Evolutionary conservation across 139 green algal genomes (phyloP), one percentile per base, ranked within the genome.

Genomic region (Chlorella sp.): DNA sequence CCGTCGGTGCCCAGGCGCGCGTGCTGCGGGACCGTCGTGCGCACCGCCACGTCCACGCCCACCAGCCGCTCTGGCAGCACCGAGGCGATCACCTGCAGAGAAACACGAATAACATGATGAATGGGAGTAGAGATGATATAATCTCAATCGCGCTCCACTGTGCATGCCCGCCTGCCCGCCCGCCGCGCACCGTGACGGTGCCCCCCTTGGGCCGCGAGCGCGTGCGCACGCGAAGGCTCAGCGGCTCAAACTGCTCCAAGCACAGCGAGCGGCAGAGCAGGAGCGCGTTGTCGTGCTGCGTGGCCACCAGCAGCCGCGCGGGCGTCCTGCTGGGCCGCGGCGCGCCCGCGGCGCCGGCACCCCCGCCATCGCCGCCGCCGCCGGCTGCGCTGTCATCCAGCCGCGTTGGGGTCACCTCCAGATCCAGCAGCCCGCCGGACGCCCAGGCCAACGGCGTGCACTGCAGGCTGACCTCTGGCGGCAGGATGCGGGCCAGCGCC

Each of bases 231-330:
- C 46, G 64, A 60, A 74, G 51, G 58, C 35, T 51, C 58, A 76
- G 61, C 46, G 88, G 88, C 25, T 87, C 90, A 38, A 95, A 93
- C 8, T 33, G 85, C 31, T 90, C 84, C 53, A 95, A 35, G 3
- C 68, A 63, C n/a, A 95, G 53, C 23, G 36, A 17, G 56, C 88
- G 77, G 45, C 72, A 69, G 9, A 90, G 42, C 60, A 96, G 80
- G 74, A 96, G 79, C 19, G 71, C 60, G 79, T 96, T 90, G 40
- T 88, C 81, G 45, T 87, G 76, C 8, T 82, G 45, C 66, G 81
- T 88, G 66, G 91, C 89, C 14, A 87, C 81, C 36, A 95, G 67
- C 74, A 96, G 81, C n/a, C 76, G 58, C 11, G 53, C 40, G 31
- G 38, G 68, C 36, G 42, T 64, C 43, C 11, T n/a, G n/a, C n/a